phyloP scores from a whole-genome alignment of 805 yeast species.

The Monosporozyma siamensis region DNA sequence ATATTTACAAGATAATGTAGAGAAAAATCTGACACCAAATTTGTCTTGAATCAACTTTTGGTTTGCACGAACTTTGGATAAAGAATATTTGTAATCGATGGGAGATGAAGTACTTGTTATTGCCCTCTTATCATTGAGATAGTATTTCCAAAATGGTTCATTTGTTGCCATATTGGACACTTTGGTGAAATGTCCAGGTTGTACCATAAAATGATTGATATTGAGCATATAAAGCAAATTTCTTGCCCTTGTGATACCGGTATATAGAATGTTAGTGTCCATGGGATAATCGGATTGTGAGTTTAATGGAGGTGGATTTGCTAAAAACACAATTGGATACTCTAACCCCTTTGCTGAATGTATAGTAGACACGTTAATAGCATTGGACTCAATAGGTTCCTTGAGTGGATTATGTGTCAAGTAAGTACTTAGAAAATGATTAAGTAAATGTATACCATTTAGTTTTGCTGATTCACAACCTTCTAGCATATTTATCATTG shows the following conservation, averaged over 20 bases:
- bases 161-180: conserved; percentile 6
- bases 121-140: conserved; percentile 14
- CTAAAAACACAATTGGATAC: conserved; percentile 56
- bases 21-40: background rate
- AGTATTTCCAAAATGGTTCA: conserved; percentile 25
- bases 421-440: conserved; percentile 22
- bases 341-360: conserved; percentile 72
- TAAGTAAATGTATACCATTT: conserved; percentile 15
- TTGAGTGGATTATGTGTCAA: background rate
- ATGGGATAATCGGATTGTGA: conserved; percentile 9
- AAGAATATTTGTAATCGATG: background rate
- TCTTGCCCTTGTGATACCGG: conserved; percentile 58
- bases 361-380: conserved; percentile 53
- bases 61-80: background rate
- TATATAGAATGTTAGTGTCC: conserved; percentile 44
- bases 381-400: conserved; percentile 6
- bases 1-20: background rate
- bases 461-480: conserved; percentile 22
- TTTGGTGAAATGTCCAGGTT: background rate
- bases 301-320: conserved; percentile 11
- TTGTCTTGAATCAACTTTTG: background rate
- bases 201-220: conserved; percentile 7
- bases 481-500: conserved; percentile 32
- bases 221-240: conserved; percentile 27
- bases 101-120: background rate